Conservation (phyloP, 306 rosid species). For the Glycine latifolia region DNA sequence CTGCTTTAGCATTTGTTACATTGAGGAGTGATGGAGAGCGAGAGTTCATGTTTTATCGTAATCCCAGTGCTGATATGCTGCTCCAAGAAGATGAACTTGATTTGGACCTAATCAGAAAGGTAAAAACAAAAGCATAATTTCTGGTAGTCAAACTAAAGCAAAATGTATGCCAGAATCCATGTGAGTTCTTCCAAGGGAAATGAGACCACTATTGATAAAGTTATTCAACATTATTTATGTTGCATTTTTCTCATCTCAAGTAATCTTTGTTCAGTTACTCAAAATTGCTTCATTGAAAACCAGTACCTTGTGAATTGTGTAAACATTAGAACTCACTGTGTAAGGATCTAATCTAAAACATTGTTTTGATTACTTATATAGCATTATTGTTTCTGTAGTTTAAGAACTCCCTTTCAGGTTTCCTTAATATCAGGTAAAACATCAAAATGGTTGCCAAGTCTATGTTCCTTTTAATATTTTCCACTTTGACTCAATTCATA, state of each 20-base stretch:
- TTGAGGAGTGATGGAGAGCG: slow-evolving; percentile 88
- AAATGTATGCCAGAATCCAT: slow-evolving; percentile 10
- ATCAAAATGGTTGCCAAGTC: slow-evolving; percentile 21
- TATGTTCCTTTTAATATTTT: slow-evolving; percentile 28
- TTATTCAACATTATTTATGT: slow-evolving; percentile 27
- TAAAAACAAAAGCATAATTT: slow-evolving; percentile 44
- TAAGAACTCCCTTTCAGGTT: slow-evolving; percentile 29
- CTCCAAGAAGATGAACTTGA: slow-evolving; percentile 86
- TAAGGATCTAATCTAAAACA: slow-evolving; percentile 21
- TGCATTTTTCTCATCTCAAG: slow-evolving; percentile 14
- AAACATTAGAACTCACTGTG: slow-evolving; percentile 1
- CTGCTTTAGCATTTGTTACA: slow-evolving; percentile 98
- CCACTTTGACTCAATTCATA: slow-evolving; percentile 30
- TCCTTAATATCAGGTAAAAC: slow-evolving; percentile 23
- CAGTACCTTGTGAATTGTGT: slow-evolving; percentile 17
- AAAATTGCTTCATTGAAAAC: slow-evolving; percentile 1
- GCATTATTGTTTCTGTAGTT: slow-evolving; percentile 29
- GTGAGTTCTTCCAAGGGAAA: slow-evolving; percentile 15
- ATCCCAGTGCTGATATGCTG: slow-evolving; percentile 98
- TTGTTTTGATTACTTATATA: slow-evolving; percentile 10
- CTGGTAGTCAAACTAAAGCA: slow-evolving; percentile 16
- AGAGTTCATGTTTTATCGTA: slow-evolving; percentile 99
- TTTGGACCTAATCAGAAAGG: slow-evolving; percentile 79
- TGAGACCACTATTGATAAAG: slow-evolving; percentile 4
- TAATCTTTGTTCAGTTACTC: slow-evolving; percentile 21